phyloP scores from a whole-genome alignment of 2,329 filamentous ascomycete species.

The Chrysosporium keratinophilum region DNA sequence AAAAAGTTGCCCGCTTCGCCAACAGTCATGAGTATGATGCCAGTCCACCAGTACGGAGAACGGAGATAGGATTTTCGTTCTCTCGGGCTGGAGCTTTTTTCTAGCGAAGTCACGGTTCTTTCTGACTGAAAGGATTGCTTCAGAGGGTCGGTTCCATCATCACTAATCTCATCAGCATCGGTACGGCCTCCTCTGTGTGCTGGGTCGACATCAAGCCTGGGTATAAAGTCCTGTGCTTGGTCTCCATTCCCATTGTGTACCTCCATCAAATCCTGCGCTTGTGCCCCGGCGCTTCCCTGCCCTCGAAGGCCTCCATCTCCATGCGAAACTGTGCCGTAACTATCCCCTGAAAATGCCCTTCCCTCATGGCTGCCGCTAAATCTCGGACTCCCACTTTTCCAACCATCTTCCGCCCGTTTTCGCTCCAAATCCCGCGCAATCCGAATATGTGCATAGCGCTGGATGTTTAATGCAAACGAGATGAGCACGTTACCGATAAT shows the following conservation, averaged over 20 bases:
- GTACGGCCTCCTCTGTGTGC: slow-evolving; percentile 11
- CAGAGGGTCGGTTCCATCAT: slow-evolving; percentile 31
- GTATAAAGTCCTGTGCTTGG: neutral
- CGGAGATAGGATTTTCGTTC: slow-evolving; percentile 66
- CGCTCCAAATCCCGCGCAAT: slow-evolving; percentile 61
- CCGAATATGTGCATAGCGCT: slow-evolving; percentile 86
- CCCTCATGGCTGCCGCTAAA: neutral
- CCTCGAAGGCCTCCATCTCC: neutral
- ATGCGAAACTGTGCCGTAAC: slow-evolving; percentile 38
- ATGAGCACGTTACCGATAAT: slow-evolving; percentile 90
- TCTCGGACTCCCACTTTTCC: slow-evolving; percentile 35
- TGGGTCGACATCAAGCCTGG: neutral
- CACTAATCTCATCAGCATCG: slow-evolving; percentile 9
- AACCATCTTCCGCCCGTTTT: slow-evolving; percentile 45
- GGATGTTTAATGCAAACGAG: slow-evolving; percentile 88
- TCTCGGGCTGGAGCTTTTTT: slow-evolving; percentile 29
- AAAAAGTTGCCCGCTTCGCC: slow-evolving; percentile 95
- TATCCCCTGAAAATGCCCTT: slow-evolving; percentile 15
- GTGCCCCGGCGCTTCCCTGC: slow-evolving; percentile 2
- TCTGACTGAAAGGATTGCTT: slow-evolving; percentile 32
- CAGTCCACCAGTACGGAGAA: slow-evolving; percentile 93
- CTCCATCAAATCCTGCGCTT: neutral
- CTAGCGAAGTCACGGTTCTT: slow-evolving; percentile 31
- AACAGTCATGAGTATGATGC: slow-evolving; percentile 81
- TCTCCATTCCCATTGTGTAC: neutral